Conservation (phyloP, 2,329 filamentous ascomycete species). For the Bipolaris cookei region DNA sequence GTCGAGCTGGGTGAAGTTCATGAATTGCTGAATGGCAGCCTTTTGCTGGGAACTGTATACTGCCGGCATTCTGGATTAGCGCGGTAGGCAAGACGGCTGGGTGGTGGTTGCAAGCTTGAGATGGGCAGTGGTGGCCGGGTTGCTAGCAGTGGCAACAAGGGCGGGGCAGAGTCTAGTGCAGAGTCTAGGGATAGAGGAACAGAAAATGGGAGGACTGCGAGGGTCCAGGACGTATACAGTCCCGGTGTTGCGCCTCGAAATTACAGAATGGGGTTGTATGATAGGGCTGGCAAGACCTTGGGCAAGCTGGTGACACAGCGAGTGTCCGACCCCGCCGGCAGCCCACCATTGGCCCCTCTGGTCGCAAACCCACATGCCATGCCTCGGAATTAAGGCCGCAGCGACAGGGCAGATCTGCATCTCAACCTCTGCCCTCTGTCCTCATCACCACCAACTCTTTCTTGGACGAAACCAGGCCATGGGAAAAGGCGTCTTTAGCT, state of each 20-base stretch:
- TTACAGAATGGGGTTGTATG: constrained; percentile 7
- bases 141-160: neutral
- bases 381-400: constrained; percentile 19
- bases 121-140: constrained; percentile 12
- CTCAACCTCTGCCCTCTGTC: constrained; percentile 4
- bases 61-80: constrained; percentile 53
- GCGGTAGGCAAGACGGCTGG: constrained; percentile 1
- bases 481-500: neutral
- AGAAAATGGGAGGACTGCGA: neutral
- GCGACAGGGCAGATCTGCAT: constrained; percentile 8
- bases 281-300: constrained; percentile 15
- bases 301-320: constrained; percentile 27
- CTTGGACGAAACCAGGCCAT: neutral
- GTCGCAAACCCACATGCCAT: constrained; percentile 9
- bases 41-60: constrained; percentile 56
- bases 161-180: neutral
- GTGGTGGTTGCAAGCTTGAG: constrained; percentile 3
- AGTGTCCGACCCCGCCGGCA: constrained; percentile 24
- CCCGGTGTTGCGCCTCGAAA: constrained; percentile 1
- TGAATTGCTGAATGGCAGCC: constrained; percentile 53
- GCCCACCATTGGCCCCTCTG: constrained; percentile 23
- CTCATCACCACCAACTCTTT: neutral
- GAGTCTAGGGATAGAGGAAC: neutral
- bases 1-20: constrained; percentile 54
- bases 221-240: neutral